Conservation (phyloP, 371 early-diverging fungal species). For the Rhizomucor pusillus region DNA sequence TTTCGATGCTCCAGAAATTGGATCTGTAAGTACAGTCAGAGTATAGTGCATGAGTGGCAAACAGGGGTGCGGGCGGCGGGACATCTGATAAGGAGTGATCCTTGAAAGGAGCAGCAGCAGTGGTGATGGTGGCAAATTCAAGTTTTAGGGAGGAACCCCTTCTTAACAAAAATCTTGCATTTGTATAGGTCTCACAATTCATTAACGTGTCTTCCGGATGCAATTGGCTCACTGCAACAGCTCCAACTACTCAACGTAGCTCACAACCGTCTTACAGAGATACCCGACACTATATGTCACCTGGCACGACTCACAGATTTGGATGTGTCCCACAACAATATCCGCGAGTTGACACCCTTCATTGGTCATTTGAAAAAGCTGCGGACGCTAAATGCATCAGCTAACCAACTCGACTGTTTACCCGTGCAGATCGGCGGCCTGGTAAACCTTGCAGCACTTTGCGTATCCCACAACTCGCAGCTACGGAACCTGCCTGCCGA, state of each 20-base stretch:
- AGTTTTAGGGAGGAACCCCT: neutral
- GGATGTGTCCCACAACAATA: constrained; percentile 61
- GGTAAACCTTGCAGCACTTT: constrained; percentile 49
- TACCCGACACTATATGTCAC: constrained; percentile 69
- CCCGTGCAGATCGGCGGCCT: constrained; percentile 55
- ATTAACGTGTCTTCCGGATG: constrained; percentile 39
- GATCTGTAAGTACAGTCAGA: constrained; percentile 6
- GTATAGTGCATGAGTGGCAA: neutral
- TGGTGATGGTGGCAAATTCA: constrained; percentile 6
- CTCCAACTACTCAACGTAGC: constrained; percentile 50
- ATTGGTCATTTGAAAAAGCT: constrained; percentile 52
- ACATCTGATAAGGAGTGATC: too few relatives aligned
- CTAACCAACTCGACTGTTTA: constrained; percentile 54
- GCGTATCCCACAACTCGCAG: constrained; percentile 63
- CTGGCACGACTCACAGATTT: constrained; percentile 70
- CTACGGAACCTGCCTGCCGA: constrained; percentile 73
- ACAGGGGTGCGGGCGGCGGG: too few relatives aligned
- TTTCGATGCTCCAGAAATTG: neutral
- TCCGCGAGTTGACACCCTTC: constrained; percentile 59
- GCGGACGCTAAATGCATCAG: constrained; percentile 47
- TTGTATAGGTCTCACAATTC: constrained; percentile 15
- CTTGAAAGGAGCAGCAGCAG: too few relatives aligned
- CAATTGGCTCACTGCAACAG: constrained; percentile 55
- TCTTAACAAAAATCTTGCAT: neutral
- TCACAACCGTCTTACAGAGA: constrained; percentile 13